Evolutionary conservation across 2,329 filamentous ascomycete species (phyloP).

Genomic region (Dryadomyces quercivorus): DNA sequence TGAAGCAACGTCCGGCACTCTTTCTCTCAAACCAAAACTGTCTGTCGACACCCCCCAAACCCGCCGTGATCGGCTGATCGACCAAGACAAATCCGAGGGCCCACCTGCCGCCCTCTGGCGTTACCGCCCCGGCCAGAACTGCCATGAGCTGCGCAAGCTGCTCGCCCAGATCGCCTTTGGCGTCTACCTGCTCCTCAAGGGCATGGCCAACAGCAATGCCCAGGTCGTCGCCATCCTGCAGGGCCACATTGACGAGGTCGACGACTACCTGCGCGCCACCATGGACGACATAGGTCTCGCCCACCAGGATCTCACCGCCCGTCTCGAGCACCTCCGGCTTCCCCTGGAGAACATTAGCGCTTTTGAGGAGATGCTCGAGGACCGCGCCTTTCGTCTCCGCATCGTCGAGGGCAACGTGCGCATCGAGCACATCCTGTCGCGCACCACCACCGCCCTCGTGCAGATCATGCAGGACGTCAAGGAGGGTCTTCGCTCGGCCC

Average conservation of each 20-base stretch:
- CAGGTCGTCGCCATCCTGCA: constrained; percentile 86
- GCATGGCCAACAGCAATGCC: constrained; percentile 75
- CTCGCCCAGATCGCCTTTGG: constrained; percentile 90
- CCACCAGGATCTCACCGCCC: constrained; percentile 63
- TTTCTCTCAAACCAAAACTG: constrained; percentile 36
- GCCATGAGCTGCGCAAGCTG: constrained; percentile 83
- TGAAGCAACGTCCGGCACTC: constrained; percentile 48
- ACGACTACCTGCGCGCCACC: constrained; percentile 77
- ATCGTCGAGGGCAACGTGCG: constrained; percentile 81
- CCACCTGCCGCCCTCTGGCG: constrained; percentile 67
- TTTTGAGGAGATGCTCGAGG: constrained; percentile 80
- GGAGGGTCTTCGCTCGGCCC: constrained; percentile 64
- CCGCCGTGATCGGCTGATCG: constrained; percentile 55
- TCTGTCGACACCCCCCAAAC: constrained; percentile 43
- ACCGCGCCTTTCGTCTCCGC: constrained; percentile 67
- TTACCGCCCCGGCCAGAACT: constrained; percentile 59
- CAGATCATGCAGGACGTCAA: constrained; percentile 68
- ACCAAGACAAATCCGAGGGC: constrained; percentile 54
- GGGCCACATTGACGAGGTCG: constrained; percentile 85
- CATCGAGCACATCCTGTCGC: constrained; percentile 78
- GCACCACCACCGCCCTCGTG: constrained; percentile 63
- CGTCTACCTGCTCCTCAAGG: constrained; percentile 73
- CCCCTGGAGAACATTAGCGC: constrained; percentile 72
- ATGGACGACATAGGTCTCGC: constrained; percentile 76
- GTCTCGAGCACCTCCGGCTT: constrained; percentile 67